Evolutionary conservation across 2,329 filamentous ascomycete species (phyloP).

Genomic region (Sporothrix mexicana): DNA sequence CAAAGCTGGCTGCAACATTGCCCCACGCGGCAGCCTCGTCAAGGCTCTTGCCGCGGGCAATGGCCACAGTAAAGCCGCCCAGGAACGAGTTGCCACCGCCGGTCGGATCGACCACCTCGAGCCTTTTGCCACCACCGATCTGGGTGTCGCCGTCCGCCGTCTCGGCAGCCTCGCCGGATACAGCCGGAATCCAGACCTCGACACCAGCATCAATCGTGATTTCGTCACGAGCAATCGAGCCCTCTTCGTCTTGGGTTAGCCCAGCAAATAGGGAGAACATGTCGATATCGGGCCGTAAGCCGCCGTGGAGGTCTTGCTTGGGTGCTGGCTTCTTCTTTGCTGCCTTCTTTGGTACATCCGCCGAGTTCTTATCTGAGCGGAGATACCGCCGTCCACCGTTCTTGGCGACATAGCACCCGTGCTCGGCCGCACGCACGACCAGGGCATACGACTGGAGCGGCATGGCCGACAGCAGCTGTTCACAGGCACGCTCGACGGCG

Average conservation of each 20-base stretch:
- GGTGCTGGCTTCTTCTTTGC: conserved; percentile 38
- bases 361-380: conserved; percentile 42
- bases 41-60: conserved; percentile 64
- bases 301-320: conserved; percentile 57
- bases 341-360: conserved; percentile 35
- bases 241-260: conserved; percentile 59
- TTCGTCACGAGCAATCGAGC: conserved; percentile 61
- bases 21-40: conserved; percentile 79
- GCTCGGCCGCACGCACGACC: conserved; percentile 73
- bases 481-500: conserved; percentile 64
- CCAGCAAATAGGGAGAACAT: conserved; percentile 68
- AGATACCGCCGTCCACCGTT: conserved; percentile 56
- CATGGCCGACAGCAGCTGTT: conserved; percentile 68
- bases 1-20: conserved; percentile 84
- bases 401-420: conserved; percentile 70
- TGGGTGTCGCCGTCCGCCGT: conserved; percentile 33
- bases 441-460: conserved; percentile 69
- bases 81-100: conserved; percentile 93
- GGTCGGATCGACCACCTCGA: conserved; percentile 83
- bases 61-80: conserved; percentile 61
- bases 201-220: conserved; percentile 68
- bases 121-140: conserved; percentile 26
- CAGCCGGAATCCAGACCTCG: conserved; percentile 79
- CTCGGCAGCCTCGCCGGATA: conserved; percentile 53
- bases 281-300: conserved; percentile 64